Evolutionary conservation across 1,284 basidiomycete genomes (phyloP).

Genomic region (Cutaneotrichosporon mucoides): DNA sequence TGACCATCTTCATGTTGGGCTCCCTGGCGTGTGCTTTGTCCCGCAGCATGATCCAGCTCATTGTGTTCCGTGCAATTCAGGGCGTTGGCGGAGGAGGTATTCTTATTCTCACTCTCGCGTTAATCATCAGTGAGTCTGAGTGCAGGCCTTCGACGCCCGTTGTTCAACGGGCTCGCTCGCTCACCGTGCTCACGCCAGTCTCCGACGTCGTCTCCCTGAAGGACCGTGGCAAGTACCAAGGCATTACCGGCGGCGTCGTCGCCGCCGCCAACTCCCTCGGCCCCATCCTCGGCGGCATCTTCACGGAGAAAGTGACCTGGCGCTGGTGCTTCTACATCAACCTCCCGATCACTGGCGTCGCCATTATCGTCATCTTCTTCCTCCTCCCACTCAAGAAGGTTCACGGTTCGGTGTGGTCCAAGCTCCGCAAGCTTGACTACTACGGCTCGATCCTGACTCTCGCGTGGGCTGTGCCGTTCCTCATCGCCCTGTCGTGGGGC

Average conservation of each 20-base stretch:
- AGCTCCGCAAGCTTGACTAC: constrained; percentile 63
- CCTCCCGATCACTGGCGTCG: constrained; percentile 56
- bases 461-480: constrained; percentile 58
- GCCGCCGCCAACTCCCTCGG: constrained; percentile 39
- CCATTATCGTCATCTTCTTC: constrained; percentile 57
- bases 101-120: constrained; percentile 30
- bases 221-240: constrained; percentile 48
- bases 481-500: constrained; percentile 69
- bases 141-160: not conserved
- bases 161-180: not conserved
- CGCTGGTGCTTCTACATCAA: constrained; percentile 56
- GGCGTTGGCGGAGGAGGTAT: constrained; percentile 35
- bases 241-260: constrained; percentile 37
- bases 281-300: constrained; percentile 43
- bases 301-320: constrained; percentile 30
- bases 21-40: constrained; percentile 55
- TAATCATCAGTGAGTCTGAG: constrained; percentile 23
- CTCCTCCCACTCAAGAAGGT: constrained; percentile 65
- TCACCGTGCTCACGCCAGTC: constrained; percentile 7
- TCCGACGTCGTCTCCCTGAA: constrained; percentile 39
- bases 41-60: constrained; percentile 61
- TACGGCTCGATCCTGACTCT: constrained; percentile 59
- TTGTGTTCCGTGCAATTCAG: constrained; percentile 56
- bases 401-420: constrained; percentile 57
- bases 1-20: constrained; percentile 59